A percentile compares a stretch with the other conserved stretches of the same genome.
Conservation (phyloP, 345 rosid species). For the Anacardium occidentale region DNA sequence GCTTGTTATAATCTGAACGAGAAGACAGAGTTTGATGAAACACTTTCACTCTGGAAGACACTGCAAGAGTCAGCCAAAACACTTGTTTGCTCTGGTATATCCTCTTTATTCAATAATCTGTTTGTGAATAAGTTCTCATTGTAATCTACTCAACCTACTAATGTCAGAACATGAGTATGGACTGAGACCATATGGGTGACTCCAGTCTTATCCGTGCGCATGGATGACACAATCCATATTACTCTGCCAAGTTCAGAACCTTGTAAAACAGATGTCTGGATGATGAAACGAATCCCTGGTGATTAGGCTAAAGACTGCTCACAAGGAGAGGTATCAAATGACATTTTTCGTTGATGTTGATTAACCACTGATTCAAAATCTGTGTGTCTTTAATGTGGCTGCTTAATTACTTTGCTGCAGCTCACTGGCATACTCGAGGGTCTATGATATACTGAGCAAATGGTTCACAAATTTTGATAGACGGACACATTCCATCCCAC, state of each 20-base stretch:
- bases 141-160: not conserved
- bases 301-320: conserved; percentile 80
- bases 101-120: conserved; percentile 1
- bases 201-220: too few relatives aligned
- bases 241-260: too few relatives aligned
- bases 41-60: conserved; percentile 89
- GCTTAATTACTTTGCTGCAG: conserved; percentile 41
- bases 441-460: conserved; percentile 74
- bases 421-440: conserved; percentile 82
- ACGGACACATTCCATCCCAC: conserved; percentile 2
- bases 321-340: conserved; percentile 79
- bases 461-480: conserved; percentile 87
- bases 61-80: conserved; percentile 92
- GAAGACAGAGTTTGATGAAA: too few relatives aligned
- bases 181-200: not conserved
- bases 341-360: not conserved
- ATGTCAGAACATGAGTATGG: not conserved
- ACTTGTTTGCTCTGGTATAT: conserved; percentile 72
- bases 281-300: conserved; percentile 48
- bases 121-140: not conserved
- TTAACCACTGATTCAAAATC: not conserved
- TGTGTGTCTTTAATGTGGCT: not conserved
- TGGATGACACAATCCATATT: not conserved
- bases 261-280: too few relatives aligned
- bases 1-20: too few relatives aligned